phyloP scores from a whole-genome alignment of 2,329 filamentous ascomycete genomes.

The Cladosporium sp. region DNA sequence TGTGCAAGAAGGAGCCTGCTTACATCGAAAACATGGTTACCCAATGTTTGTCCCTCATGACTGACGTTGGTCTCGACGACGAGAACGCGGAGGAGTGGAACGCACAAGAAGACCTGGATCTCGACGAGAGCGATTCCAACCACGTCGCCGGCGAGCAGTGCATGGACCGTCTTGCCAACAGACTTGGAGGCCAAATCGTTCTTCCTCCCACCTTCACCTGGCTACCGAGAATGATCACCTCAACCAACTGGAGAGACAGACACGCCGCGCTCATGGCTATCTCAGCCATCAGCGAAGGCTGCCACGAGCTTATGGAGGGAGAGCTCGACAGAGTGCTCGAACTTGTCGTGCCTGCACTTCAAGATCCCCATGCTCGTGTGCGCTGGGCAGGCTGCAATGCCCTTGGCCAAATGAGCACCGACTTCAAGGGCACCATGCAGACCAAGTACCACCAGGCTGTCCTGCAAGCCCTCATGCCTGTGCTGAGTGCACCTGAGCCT shows the following conservation, averaged over 20 bases:
- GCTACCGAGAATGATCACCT: slow-evolving; percentile 97
- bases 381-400: slow-evolving; percentile 98
- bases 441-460: slow-evolving; percentile 87
- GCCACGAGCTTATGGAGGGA: slow-evolving; percentile 89
- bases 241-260: slow-evolving; percentile 87
- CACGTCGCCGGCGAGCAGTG: slow-evolving; percentile 97
- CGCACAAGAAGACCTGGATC: slow-evolving; percentile 84
- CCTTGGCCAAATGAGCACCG: slow-evolving; percentile 98
- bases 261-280: slow-evolving; percentile 98
- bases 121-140: slow-evolving; percentile 94
- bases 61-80: slow-evolving; percentile 88
- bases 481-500: slow-evolving; percentile 82
- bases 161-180: slow-evolving; percentile 96
- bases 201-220: slow-evolving; percentile 92
- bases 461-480: slow-evolving; percentile 85
- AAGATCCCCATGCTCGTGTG: slow-evolving; percentile 87
- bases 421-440: slow-evolving; percentile 98
- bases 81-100: slow-evolving; percentile 96
- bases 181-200: slow-evolving; percentile 89
- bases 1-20: slow-evolving; percentile 90
- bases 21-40: slow-evolving; percentile 98
- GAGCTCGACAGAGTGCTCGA: slow-evolving; percentile 92
- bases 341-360: slow-evolving; percentile 85
- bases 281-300: slow-evolving; percentile 96
- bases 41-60: slow-evolving; percentile 96